Percentiles rank a stretch among this genome's conserved stretches.
These are phyloP conservation scores for Rhodotorula babjevae DNA, from an alignment of 768 basidiomycete species.

Conservation along the genomic window DNA sequence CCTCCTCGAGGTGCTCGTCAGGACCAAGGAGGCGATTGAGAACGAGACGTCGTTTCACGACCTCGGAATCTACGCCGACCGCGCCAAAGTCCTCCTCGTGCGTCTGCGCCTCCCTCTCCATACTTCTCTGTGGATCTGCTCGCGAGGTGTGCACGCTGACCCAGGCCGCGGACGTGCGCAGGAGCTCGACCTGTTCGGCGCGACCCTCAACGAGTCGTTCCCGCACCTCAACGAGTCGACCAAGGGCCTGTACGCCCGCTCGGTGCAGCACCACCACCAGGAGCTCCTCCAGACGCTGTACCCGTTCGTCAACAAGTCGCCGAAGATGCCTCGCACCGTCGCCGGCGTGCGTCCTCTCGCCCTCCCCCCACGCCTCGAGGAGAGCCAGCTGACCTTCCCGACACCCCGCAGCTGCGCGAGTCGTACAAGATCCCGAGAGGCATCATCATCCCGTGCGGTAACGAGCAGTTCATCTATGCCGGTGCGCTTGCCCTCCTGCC, in stretches of 20 bases:
- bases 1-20: slow-evolving; percentile 22
- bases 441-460: slow-evolving; percentile 33
- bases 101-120: background rate
- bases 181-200: slow-evolving; percentile 23
- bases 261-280: slow-evolving; percentile 26
- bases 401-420: background rate
- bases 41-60: slow-evolving; percentile 4
- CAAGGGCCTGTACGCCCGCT: slow-evolving; percentile 26
- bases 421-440: slow-evolving; percentile 12
- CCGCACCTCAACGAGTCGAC: slow-evolving; percentile 23
- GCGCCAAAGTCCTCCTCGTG: slow-evolving; percentile 19
- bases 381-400: background rate
- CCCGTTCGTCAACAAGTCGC: slow-evolving; percentile 24
- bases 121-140: too few relatives aligned
- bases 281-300: slow-evolving; percentile 28
- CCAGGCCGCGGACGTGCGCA: background rate
- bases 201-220: slow-evolving; percentile 14
- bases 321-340: slow-evolving; percentile 12
- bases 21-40: slow-evolving; percentile 32
- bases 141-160: background rate
- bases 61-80: slow-evolving; percentile 15
- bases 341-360: background rate
- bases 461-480: slow-evolving; percentile 35
- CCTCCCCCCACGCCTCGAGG: fast-evolving
- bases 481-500: too few relatives aligned